phyloP scores from a whole-genome alignment of 1,284 basidiomycete species.

The Ceratobasidium sp. region DNA sequence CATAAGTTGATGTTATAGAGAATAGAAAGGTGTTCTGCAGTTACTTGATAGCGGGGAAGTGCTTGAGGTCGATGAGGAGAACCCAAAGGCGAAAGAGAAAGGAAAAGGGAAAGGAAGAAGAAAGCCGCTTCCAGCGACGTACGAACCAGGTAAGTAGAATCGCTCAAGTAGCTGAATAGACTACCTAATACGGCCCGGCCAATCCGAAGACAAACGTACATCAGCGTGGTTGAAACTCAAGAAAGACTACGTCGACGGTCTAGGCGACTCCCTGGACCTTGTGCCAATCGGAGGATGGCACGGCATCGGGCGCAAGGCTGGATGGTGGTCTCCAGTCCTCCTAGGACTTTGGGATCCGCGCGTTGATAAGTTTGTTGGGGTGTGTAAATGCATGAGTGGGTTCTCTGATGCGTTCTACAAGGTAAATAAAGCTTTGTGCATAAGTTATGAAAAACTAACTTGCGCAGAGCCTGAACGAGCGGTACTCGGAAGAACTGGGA shows the following conservation, averaged over 20 bases:
- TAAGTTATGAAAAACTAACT: conserved; percentile 43
- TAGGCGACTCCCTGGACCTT: conserved; percentile 68
- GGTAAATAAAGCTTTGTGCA: conserved; percentile 57
- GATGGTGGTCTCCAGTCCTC: conserved; percentile 94
- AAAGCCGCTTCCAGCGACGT: conserved; percentile 87
- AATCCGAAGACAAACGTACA: conserved; percentile 78
- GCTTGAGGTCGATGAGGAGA: conserved; percentile 55
- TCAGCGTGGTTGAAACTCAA: conserved; percentile 89
- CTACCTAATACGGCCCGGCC: neutral
- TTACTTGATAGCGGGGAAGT: conserved; percentile 70
- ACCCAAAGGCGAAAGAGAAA: conserved; percentile 38
- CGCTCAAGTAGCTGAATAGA: neutral
- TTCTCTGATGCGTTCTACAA: conserved; percentile 93
- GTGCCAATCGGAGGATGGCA: conserved; percentile 91
- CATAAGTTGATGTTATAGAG: neutral
- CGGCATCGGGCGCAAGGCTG: conserved; percentile 91
- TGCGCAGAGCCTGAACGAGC: conserved; percentile 68
- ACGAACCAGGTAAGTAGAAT: conserved; percentile 79
- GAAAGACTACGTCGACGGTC: conserved; percentile 78
- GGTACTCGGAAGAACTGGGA: conserved; percentile 76
- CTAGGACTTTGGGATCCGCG: conserved; percentile 84
- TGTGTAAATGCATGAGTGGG: conserved; percentile 82
- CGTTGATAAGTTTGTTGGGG: conserved; percentile 78
- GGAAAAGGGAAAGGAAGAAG: conserved; percentile 62
- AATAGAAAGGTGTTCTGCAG: conserved; percentile 60